Conservation (phyloP, 495 filamentous ascomycete species). For the Aeminium ludgeri region DNA sequence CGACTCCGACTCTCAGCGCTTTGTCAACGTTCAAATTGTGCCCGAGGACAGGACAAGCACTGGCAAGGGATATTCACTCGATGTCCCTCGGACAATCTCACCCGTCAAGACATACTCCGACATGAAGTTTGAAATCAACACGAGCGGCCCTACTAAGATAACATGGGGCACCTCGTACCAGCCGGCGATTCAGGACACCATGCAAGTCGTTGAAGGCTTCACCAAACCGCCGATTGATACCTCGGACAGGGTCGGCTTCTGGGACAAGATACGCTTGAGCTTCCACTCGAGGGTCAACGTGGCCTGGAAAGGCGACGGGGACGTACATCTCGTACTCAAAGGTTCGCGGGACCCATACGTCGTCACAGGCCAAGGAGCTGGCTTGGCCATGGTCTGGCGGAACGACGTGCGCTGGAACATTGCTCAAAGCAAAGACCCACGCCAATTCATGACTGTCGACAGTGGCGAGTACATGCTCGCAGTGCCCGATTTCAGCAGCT, state of each 20-base stretch:
- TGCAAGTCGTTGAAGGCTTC: constrained; percentile 97
- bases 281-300: constrained; percentile 87
- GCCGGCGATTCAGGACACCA: constrained; percentile 97
- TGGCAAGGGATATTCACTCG: constrained; percentile 47
- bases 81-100: constrained; percentile 80
- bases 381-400: constrained; percentile 95
- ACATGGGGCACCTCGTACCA: constrained; percentile 97
- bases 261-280: constrained; percentile 93
- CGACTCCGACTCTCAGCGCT: constrained; percentile 55
- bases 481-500: constrained; percentile 79
- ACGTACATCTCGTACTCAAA: constrained; percentile 89
- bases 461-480: constrained; percentile 89
- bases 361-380: constrained; percentile 80
- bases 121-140: constrained; percentile 80
- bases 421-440: constrained; percentile 63
- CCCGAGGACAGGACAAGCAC: constrained; percentile 40
- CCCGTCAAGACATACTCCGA: constrained; percentile 96
- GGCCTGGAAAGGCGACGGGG: constrained; percentile 84
- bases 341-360: constrained; percentile 83
- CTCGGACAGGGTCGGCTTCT: constrained; percentile 88
- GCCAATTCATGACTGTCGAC: constrained; percentile 85
- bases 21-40: constrained; percentile 71
- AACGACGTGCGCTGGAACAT: constrained; percentile 79
- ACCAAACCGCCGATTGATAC: constrained; percentile 88
- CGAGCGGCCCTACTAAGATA: constrained; percentile 72